Evolutionary conservation across 768 basidiomycete species (phyloP), one percentile per base, ranked within the genome.

Genomic region (Lactarius sanguifluus): DNA sequence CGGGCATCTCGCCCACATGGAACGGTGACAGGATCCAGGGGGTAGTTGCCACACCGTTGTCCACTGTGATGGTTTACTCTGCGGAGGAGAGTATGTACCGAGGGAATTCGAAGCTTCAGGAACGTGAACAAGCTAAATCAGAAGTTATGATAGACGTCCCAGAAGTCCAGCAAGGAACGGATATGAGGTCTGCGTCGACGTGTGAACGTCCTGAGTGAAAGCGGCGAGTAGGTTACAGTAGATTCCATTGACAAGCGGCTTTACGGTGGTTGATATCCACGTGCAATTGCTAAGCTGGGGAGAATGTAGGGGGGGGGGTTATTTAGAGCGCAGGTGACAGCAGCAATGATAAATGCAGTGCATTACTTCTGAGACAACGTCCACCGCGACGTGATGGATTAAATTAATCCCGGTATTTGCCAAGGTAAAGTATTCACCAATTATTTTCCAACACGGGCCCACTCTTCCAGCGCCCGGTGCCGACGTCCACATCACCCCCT

Each of bases 391-490:
- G 50, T 52, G 50, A 52, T 52, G 15, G 50, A 59, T 64, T 50
- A 40, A 50, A 36, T 6, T 16, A 20, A 25, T 2, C 50, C n/a
- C 36, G 5, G 4, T 13, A 25, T 23, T 12, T 15, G 23, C 58
- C 12, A 32, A 23, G 4, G 40, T 41, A 55, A 12, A 47, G 10
- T 32, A 47, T 50, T 54, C 59, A 63, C 52, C 13, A 60, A 30
- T 60, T 64, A 30, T 60, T 64, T 34, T 67, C 58, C 12, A 67
- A 25, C 28, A 67, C 15, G 2, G 66, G 66, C 28, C 66, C 66
- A 32, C 62, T 64, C 52, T 67, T 67, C 66, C 66, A 67, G 52
- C 66, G 66, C 10, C 66, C 66, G 10, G 25, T 54, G 28, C n/a
- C 38, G 5, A 16, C 28, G 40, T 36, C 23, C 23, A 8, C 10